Evolutionary conservation across 2,329 filamentous ascomycete genomes (phyloP).

Genomic region (Aureobasidium sp.): DNA sequence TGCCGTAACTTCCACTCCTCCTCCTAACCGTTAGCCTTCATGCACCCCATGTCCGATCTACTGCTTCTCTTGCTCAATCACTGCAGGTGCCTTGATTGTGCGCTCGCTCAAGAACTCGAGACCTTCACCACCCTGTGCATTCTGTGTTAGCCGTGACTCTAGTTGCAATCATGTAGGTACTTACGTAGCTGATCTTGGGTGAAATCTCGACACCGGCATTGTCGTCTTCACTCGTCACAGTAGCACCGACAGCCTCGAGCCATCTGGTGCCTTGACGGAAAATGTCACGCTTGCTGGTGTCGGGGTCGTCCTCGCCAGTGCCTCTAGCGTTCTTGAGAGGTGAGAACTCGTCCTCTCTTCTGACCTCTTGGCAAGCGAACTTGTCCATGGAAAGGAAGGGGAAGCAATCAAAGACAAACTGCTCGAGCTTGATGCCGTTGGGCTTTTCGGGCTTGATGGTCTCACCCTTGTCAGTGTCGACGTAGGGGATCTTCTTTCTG

Average conservation of each 20-base stretch:
- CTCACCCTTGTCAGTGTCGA: conserved; percentile 61
- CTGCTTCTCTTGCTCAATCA: conserved; percentile 51
- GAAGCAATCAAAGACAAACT: conserved; percentile 99
- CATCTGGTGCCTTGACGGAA: conserved; percentile 83
- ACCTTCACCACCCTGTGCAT: conserved; percentile 50
- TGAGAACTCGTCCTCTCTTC: conserved; percentile 95
- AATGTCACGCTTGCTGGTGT: conserved; percentile 86
- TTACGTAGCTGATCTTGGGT: conserved; percentile 89
- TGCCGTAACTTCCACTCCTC: neutral
- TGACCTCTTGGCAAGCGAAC: conserved; percentile 94
- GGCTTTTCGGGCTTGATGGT: conserved; percentile 85
- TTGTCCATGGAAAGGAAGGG: conserved; percentile 75
- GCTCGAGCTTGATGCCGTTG: conserved; percentile 97
- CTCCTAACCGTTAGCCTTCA: too few species aligned
- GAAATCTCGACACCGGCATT: conserved; percentile 78
- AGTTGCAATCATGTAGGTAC: conserved; percentile 25
- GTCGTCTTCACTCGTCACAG: conserved; percentile 56
- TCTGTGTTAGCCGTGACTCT: neutral
- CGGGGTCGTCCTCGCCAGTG: conserved; percentile 84
- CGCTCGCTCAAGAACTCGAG: conserved; percentile 52
- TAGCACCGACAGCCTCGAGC: conserved; percentile 69
- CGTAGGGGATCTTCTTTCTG: conserved; percentile 92
- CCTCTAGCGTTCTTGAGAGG: conserved; percentile 87
- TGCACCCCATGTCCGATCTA: neutral
- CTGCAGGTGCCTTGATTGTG: conserved; percentile 55